Percentiles rank a stretch among this genome's conserved stretches.
Conservation (phyloP, 805 yeast species). For the Wickerhamiella domercqiae region DNA sequence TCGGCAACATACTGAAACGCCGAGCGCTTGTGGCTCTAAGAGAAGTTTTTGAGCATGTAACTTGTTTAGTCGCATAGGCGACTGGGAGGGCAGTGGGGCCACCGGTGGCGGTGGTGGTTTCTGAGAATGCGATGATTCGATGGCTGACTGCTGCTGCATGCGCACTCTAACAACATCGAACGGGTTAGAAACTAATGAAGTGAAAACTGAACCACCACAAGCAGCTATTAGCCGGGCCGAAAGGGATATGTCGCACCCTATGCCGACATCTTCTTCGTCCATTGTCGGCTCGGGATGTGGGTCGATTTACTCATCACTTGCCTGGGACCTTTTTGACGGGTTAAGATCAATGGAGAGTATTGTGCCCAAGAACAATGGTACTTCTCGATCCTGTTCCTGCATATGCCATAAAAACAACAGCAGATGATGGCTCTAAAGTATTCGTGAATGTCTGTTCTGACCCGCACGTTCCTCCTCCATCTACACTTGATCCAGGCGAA, state of each 20-base stretch:
- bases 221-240: conserved; percentile 24
- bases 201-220: conserved; percentile 28
- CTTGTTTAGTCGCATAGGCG: background rate
- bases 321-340: too few species aligned
- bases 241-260: too few species aligned
- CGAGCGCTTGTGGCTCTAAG: conserved; percentile 12
- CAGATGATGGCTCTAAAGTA: conserved; percentile 38
- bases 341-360: too few species aligned
- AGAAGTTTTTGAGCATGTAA: background rate
- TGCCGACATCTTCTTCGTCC: too few species aligned
- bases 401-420: conserved; percentile 37
- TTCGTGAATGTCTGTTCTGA: conserved; percentile 69
- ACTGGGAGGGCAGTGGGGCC: background rate
- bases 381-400: conserved; percentile 43
- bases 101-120: background rate
- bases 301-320: too few species aligned
- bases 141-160: conserved; percentile 26
- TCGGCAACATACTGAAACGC: conserved; percentile 27
- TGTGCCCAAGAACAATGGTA: too few species aligned
- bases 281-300: too few species aligned
- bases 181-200: conserved; percentile 29
- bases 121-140: conserved; percentile 1
- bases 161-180: conserved; percentile 31
- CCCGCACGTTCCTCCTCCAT: conserved; percentile 50
- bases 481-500: conserved; percentile 19